phyloP scores from a whole-genome alignment of 768 basidiomycete genomes.

The Leccinum incarnatum region DNA sequence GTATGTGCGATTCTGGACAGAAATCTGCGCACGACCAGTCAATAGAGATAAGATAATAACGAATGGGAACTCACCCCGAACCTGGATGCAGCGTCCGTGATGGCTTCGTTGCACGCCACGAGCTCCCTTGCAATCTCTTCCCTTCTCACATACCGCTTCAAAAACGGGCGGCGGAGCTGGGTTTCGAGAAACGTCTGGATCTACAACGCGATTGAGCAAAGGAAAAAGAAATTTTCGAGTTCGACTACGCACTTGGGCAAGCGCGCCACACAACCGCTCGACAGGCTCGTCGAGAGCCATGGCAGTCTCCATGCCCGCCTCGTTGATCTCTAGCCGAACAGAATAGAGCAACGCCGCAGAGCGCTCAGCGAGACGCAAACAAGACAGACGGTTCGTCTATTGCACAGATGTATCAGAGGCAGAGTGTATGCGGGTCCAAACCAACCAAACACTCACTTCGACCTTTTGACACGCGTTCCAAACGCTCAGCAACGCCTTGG shows the following conservation, averaged over 20 bases:
- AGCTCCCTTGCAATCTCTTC: constrained; percentile 63
- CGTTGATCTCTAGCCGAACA: constrained; percentile 57
- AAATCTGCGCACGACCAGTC: constrained; percentile 29
- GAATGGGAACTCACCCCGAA: constrained; percentile 20
- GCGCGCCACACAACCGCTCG: constrained; percentile 23
- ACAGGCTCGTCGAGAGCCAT: constrained; percentile 53
- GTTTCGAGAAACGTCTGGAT: constrained; percentile 54
- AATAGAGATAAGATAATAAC: neutral
- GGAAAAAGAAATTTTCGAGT: no score
- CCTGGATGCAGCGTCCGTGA: constrained; percentile 44
- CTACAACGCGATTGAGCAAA: constrained; percentile 23
- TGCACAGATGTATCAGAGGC: neutral
- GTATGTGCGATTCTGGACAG: constrained; percentile 53
- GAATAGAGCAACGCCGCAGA: constrained; percentile 68
- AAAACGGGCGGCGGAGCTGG: constrained; percentile 65
- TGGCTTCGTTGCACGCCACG: constrained; percentile 45
- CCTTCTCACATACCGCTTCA: constrained; percentile 75
- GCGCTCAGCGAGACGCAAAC: constrained; percentile 68
- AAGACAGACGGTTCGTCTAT: constrained; percentile 66
- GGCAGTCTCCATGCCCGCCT: constrained; percentile 52
- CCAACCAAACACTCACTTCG: constrained; percentile 44
- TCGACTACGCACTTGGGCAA: constrained; percentile 43
- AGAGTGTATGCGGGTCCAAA: neutral
- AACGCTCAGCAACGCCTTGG: constrained; percentile 51
- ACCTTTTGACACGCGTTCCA: constrained; percentile 63